phyloP scores from a whole-genome alignment of 2,329 filamentous ascomycete species.

The Aureobasidium pullulans region DNA sequence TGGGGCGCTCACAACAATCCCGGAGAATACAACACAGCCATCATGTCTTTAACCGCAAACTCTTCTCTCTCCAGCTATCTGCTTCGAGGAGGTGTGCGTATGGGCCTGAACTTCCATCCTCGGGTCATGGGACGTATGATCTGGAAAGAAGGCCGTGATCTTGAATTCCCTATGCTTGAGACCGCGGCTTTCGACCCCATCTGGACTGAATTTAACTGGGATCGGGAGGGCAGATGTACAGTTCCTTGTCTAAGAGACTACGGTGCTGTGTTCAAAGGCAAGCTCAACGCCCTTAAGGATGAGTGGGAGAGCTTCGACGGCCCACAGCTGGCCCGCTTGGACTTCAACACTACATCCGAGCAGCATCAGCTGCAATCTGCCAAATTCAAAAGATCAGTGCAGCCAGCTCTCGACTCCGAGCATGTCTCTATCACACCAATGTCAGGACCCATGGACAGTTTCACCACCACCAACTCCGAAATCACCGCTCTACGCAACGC shows the following conservation, averaged over 20 bases:
- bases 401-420: neutral
- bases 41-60: slow-evolving; percentile 51
- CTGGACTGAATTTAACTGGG: slow-evolving; percentile 52
- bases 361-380: slow-evolving; percentile 4
- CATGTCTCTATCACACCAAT: slow-evolving; percentile 14
- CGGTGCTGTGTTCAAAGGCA: slow-evolving; percentile 45
- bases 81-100: slow-evolving; percentile 48
- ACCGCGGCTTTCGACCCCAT: slow-evolving; percentile 51
- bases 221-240: slow-evolving; percentile 44
- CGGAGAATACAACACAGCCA: slow-evolving; percentile 51
- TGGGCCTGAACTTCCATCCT: slow-evolving; percentile 53
- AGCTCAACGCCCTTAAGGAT: slow-evolving; percentile 37
- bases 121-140: slow-evolving; percentile 49
- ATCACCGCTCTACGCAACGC: slow-evolving; percentile 33
- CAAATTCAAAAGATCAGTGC: neutral
- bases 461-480: slow-evolving; percentile 34
- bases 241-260: slow-evolving; percentile 50
- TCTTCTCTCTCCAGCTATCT: slow-evolving; percentile 49
- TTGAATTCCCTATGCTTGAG: slow-evolving; percentile 51
- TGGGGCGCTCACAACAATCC: slow-evolving; percentile 45
- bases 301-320: slow-evolving; percentile 50
- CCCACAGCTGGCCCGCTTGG: slow-evolving; percentile 27
- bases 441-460: slow-evolving; percentile 26
- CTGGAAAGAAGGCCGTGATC: slow-evolving; percentile 47
- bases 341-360: slow-evolving; percentile 20